Conservation (phyloP, 176 grass and related monocot genomes). For the Musa schizocarpa region DNA sequence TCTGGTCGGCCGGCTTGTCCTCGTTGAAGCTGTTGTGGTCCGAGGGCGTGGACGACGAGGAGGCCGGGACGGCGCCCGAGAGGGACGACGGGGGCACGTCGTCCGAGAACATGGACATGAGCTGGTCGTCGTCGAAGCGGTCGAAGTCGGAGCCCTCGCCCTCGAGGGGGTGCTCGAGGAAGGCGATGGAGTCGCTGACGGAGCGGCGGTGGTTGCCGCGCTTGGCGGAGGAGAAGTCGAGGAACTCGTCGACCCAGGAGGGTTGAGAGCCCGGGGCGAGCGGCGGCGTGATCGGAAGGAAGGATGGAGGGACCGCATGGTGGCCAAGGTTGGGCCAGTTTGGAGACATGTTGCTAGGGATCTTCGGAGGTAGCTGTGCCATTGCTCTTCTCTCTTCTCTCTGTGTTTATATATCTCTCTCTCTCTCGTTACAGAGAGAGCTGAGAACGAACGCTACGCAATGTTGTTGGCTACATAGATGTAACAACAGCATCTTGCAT, state of each 20-base stretch:
- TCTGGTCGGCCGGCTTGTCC: constrained; percentile 25
- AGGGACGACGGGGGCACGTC: constrained; percentile 15
- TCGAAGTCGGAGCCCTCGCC: neutral
- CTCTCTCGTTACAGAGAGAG: no score
- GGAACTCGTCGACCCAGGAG: constrained; percentile 21
- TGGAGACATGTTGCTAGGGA: neutral
- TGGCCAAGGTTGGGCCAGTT: neutral
- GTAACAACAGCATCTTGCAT: no score
- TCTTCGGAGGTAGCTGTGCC: constrained; percentile 10
- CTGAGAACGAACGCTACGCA: no score
- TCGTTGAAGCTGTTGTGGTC: constrained; percentile 57
- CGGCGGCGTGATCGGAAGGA: neutral
- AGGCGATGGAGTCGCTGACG: constrained; percentile 18
- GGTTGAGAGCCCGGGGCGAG: neutral
- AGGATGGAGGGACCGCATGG: neutral
- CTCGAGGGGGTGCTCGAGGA: constrained; percentile 11
- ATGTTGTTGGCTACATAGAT: no score
- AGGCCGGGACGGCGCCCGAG: neutral
- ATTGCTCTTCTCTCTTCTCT: neutral
- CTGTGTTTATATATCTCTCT: no score
- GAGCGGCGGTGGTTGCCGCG: constrained; percentile 16
- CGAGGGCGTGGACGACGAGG: constrained; percentile 32
- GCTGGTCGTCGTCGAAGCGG: constrained; percentile 17
- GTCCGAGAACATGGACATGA: constrained; percentile 24
- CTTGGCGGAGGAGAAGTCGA: constrained; percentile 26